phyloP scores from a whole-genome alignment of 768 basidiomycete species.

The Gymnopilus junonius region DNA sequence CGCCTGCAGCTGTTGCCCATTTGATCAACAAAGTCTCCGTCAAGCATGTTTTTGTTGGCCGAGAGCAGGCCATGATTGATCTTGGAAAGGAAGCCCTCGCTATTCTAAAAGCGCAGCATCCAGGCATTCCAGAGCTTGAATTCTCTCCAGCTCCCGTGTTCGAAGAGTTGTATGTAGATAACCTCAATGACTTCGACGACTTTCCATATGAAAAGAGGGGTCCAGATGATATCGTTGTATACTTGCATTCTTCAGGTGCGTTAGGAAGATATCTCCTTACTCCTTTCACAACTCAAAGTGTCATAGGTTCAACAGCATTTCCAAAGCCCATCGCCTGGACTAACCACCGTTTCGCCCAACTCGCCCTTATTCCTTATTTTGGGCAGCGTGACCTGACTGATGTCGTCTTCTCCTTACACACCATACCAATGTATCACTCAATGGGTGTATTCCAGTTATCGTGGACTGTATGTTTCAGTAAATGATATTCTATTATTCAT shows the following conservation, averaged over 20 bases:
- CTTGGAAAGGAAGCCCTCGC: background rate
- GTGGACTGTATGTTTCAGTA: slow-evolving; percentile 1
- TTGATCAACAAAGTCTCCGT: background rate
- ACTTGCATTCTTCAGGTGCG: background rate
- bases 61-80: background rate
- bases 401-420: slow-evolving; percentile 10
- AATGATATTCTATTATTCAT: background rate
- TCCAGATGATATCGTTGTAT: background rate
- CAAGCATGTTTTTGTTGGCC: background rate
- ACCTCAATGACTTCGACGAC: background rate
- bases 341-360: background rate
- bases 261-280: too few relatives aligned
- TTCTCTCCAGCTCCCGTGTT: background rate
- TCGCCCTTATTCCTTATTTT: background rate
- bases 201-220: background rate
- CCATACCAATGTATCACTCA: slow-evolving; percentile 12
- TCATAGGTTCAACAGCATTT: background rate
- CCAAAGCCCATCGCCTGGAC: background rate
- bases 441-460: slow-evolving; percentile 4
- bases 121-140: too few relatives aligned
- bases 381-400: slow-evolving; percentile 12
- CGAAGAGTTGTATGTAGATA: background rate
- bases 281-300: too few relatives aligned
- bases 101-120: background rate
- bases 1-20: background rate